Percentiles rank a stretch among this genome's conserved stretches.
Conservation (phyloP, 2,329 filamentous ascomycete species). For the Trichoderma gracile region DNA sequence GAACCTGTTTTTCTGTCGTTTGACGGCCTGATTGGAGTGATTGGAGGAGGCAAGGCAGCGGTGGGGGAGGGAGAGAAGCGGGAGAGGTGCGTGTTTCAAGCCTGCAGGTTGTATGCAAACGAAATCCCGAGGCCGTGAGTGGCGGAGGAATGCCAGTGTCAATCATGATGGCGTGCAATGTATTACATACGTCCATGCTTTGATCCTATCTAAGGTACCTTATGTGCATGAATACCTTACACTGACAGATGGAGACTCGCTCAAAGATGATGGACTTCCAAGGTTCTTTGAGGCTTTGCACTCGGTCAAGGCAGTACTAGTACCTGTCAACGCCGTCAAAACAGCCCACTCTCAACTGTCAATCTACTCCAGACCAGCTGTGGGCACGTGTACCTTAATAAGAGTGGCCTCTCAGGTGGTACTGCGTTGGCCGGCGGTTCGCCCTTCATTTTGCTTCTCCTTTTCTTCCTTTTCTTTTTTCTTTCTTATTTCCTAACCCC, state of each 20-base stretch:
- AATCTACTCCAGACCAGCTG: conserved; percentile 10
- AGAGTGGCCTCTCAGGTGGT: conserved; percentile 9
- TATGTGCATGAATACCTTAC: no score
- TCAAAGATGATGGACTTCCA: no score
- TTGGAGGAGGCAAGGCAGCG: not conserved
- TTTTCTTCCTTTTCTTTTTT: no score
- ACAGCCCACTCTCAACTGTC: not conserved
- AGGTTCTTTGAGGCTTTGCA: no score
- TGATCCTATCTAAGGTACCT: no score
- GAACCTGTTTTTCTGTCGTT: not conserved
- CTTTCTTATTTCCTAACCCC: no score
- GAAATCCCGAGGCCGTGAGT: not conserved
- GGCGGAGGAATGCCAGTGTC: no score
- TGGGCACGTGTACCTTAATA: not conserved
- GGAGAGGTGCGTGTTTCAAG: not conserved
- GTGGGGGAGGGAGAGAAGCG: not conserved
- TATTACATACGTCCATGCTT: no score
- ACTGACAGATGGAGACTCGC: no score
- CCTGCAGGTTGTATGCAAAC: not conserved
- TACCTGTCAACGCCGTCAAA: not conserved
- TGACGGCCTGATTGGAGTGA: not conserved
- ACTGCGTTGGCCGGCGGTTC: conserved; percentile 1
- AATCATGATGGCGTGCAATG: no score
- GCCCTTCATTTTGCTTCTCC: not conserved
- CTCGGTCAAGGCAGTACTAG: no score